Evolutionary conservation across 306 rosid species (phyloP), one percentile per base, ranked within the genome.

Genomic region (Vachellia collinsii): DNA sequence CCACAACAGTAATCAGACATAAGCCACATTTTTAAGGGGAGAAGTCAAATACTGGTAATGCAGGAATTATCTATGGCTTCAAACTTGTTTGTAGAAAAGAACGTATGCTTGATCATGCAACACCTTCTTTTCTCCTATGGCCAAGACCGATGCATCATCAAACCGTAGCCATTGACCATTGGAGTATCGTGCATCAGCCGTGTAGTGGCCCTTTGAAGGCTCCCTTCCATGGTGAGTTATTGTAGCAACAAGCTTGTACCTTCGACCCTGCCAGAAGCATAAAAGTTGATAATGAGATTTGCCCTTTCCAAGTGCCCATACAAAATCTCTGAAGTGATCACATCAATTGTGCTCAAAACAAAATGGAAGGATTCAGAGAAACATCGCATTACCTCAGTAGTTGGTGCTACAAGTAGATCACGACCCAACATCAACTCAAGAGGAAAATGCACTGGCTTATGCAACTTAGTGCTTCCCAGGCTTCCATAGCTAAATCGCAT

Each of bases 381-480:
- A 46, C 25, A 39, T 41, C 63, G 58, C 54, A 46, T 48, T 29
- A 95, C 99, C 97, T 96, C 93, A 12, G 82, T 84, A 58, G 92
- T 72, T 66, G 90, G 76, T 39, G 94, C 89, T 83, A 85, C 87
- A 41, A 96, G 97, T 79, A 96, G 64, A 46, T 93, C 97, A 20
- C 94, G 98, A 51, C 91, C 90, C 77, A 96, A 84, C 23, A 89
- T 87, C 84, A 96, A 65, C 65, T 90, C 98, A 19, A 89, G 92
- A 72, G 94, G 98, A 78, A 96, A 93, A 80, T 47, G 87, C 79
- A 96, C 98, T 3, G 93, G 90, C 93, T 96, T 96, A 71, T 63
- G 92, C 89, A 96, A 69, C 84, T 96, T 96, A n/a, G 98, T 88
- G 88, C 98, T 96, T 86, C 99, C 99, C 78, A 92, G 99, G 85